Evolutionary conservation across 2,329 filamentous ascomycete species (phyloP).

Genomic region (Colletotrichum sp.): DNA sequence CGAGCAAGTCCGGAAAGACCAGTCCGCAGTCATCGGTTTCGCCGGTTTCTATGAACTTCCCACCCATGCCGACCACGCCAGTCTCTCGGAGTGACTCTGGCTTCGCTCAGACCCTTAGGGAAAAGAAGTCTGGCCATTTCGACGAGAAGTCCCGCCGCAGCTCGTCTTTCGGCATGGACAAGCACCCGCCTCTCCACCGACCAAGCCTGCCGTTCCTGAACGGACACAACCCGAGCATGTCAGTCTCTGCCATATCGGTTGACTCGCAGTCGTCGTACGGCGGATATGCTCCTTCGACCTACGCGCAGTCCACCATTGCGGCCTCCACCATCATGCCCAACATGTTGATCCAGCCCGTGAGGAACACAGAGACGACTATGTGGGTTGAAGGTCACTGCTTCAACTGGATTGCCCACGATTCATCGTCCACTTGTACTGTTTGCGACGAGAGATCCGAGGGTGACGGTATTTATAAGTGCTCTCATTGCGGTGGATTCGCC

Average conservation of each 20-base stretch:
- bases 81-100: constrained; percentile 92
- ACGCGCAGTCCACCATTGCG: constrained; percentile 84
- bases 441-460: constrained; percentile 76
- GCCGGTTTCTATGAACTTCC: constrained; percentile 79
- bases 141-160: constrained; percentile 83
- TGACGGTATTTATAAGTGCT: constrained; percentile 79
- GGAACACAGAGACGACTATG: constrained; percentile 78
- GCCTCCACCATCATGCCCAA: constrained; percentile 88
- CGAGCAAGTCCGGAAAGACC: constrained; percentile 67
- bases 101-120: constrained; percentile 85
- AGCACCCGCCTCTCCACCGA: constrained; percentile 68
- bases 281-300: constrained; percentile 81
- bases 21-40: constrained; percentile 73
- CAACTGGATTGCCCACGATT: constrained; percentile 66
- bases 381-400: constrained; percentile 90
- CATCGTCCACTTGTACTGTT: constrained; percentile 68
- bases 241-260: constrained; percentile 64
- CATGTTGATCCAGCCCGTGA: constrained; percentile 79
- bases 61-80: constrained; percentile 75
- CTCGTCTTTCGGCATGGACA: constrained; percentile 88
- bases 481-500: constrained; percentile 63
- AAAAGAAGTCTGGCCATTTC: constrained; percentile 95
- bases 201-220: constrained; percentile 78
- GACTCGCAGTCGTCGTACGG: constrained; percentile 76
- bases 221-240: constrained; percentile 64